Base-by-base conservation (phyloP, 129 eudicot species). In the Flaveria linearis region DNA sequence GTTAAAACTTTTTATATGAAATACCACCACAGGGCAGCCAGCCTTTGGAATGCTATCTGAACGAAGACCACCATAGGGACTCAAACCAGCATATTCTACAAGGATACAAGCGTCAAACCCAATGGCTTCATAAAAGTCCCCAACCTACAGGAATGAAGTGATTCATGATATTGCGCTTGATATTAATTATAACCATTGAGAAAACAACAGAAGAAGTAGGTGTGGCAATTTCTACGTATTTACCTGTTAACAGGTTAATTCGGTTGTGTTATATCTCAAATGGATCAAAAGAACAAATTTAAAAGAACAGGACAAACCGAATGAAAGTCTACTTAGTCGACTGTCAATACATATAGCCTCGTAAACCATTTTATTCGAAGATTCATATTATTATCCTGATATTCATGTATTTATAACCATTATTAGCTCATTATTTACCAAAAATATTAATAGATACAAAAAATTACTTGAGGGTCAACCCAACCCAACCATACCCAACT, bases 71-170 rank as follows among this genome's bases (percentile, higher is more conserved):
- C 99, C 99, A 87, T 89, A 89, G 42, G 99, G 99, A 81, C 91
- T 95, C 63, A 95, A 82, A 72, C 99, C 99, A 82, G 99, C 99
- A 74, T 87, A 91, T 77, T 95, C 99, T 74, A 95, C 99, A 70
- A 95, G 96, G 72, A 91, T 67, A 82, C 99, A 95, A 57, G 99
- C 99, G 83, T 95, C 99, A 73, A 91, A 74, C n/a, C 99, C 99
- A 60, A 91, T 82, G 6, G 99, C 97, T 85, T 95, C 99, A 83
- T 95, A 95, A 53, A 95, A 95, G 0, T 95, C 97, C 53, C 99
- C 99, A 58, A 95, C 99, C 99, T 95, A 66, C 15, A 71, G 47
- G 73, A 30, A 78, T 15, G 9, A 47, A 25, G 39, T 62, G 7
- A 8, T 39, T n/a, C 16, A 17, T 57, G 14, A 33, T 10, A 53